Conservation (phyloP, 768 basidiomycete species). For the Austroboletus festivus region DNA sequence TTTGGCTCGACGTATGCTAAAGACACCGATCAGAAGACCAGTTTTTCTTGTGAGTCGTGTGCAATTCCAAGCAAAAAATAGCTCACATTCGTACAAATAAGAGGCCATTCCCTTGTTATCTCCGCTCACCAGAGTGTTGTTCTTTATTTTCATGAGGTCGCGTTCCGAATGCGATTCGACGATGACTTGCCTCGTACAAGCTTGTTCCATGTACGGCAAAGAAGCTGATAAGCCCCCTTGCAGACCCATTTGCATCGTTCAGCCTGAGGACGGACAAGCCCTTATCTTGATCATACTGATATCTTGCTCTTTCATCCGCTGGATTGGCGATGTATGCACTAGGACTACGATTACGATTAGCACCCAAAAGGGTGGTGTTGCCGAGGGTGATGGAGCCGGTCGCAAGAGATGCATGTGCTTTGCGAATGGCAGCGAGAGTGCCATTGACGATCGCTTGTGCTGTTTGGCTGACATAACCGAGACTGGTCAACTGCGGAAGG, state of each 20-base stretch:
- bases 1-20: constrained; percentile 62
- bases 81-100: constrained; percentile 67
- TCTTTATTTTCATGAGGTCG: constrained; percentile 47
- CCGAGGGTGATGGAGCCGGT: constrained; percentile 61
- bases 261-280: constrained; percentile 67
- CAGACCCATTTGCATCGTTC: constrained; percentile 53
- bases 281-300: constrained; percentile 73
- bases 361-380: constrained; percentile 65
- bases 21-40: too few relatives aligned
- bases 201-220: constrained; percentile 81
- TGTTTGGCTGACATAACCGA: constrained; percentile 70
- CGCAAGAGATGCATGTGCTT: constrained; percentile 60
- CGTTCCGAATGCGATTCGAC: neutral
- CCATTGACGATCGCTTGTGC: constrained; percentile 71
- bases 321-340: constrained; percentile 78
- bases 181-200: constrained; percentile 56
- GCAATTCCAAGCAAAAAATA: neutral
- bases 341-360: constrained; percentile 73
- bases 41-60: neutral
- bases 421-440: constrained; percentile 63
- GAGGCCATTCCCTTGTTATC: constrained; percentile 90
- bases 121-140: constrained; percentile 75
- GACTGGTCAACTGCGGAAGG: constrained; percentile 70
- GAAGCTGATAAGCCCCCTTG: constrained; percentile 68
- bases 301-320: constrained; percentile 59